Evolutionary conservation across 1,284 basidiomycete species (phyloP).

Genomic region (Puccinia coronata): DNA sequence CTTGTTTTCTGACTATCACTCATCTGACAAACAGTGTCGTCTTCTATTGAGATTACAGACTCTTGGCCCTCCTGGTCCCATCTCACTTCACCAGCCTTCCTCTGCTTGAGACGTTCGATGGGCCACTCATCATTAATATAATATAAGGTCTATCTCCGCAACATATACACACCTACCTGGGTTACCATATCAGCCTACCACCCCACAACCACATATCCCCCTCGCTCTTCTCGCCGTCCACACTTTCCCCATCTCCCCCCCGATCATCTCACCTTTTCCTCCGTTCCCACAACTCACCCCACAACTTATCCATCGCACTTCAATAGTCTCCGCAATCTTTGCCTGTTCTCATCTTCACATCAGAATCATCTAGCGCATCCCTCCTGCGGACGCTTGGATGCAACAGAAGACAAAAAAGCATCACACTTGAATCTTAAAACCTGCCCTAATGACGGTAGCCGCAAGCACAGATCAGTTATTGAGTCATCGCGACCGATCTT

Average conservation of each 20-base stretch:
- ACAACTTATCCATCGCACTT: background rate
- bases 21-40: background rate
- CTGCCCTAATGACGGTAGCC: conserved; percentile 4
- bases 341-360: background rate
- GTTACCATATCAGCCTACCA: background rate
- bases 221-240: background rate
- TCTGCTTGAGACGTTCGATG: background rate
- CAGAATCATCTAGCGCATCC: background rate
- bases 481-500: conserved; percentile 36
- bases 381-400: background rate
- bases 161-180: background rate
- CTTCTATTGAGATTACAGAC: background rate
- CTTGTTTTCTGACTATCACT: background rate
- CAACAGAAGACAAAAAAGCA: background rate
- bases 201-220: background rate
- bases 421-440: background rate
- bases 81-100: background rate
- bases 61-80: background rate
- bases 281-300: background rate
- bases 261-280: background rate
- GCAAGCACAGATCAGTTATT: conserved; percentile 7
- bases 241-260: background rate
- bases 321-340: background rate
- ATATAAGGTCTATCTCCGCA: too few relatives aligned
- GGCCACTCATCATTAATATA: too few relatives aligned